Conservation (phyloP, 176 grass and related monocot species). For the Aegilops speltoides region DNA sequence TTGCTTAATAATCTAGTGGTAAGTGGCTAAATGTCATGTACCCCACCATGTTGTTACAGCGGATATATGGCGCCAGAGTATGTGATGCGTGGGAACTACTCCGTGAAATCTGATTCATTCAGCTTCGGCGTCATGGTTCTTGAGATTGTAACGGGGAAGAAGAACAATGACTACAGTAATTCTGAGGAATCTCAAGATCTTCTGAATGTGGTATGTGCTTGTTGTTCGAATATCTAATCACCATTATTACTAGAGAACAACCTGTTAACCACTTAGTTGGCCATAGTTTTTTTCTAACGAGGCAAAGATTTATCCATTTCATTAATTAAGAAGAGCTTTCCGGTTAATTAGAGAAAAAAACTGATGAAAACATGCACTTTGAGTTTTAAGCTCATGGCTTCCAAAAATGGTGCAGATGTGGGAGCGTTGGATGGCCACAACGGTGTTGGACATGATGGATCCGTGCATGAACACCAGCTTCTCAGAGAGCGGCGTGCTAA, state of each 20-base stretch:
- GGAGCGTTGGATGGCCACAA: slow-evolving; percentile 21
- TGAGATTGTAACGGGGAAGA: slow-evolving; percentile 55
- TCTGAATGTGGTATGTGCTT: slow-evolving; percentile 23
- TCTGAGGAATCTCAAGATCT: slow-evolving; percentile 28
- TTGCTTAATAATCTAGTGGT: background rate
- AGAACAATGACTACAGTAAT: slow-evolving; percentile 12
- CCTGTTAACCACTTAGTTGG: no score
- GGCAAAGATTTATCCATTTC: no score
- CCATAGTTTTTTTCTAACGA: no score
- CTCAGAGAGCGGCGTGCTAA: background rate
- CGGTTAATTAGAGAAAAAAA: no score
- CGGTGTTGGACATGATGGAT: slow-evolving; percentile 17
- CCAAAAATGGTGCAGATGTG: slow-evolving; percentile 19
- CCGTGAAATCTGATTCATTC: slow-evolving; percentile 53
- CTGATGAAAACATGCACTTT: no score
- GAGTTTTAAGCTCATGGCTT: no score
- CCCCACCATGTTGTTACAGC: background rate
- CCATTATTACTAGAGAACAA: no score
- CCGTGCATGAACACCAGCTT: background rate
- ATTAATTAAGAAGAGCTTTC: no score
- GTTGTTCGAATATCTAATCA: background rate
- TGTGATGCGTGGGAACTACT: slow-evolving; percentile 51
- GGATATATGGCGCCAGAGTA: slow-evolving; percentile 45
- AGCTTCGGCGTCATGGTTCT: slow-evolving; percentile 63
- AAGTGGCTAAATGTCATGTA: background rate